Percentiles rank a stretch among this genome's conserved stretches.
These are phyloP conservation scores for Leptographium radiaticola DNA, from an alignment of 2,329 filamentous ascomycete genomes.

Conservation along the genomic window DNA sequence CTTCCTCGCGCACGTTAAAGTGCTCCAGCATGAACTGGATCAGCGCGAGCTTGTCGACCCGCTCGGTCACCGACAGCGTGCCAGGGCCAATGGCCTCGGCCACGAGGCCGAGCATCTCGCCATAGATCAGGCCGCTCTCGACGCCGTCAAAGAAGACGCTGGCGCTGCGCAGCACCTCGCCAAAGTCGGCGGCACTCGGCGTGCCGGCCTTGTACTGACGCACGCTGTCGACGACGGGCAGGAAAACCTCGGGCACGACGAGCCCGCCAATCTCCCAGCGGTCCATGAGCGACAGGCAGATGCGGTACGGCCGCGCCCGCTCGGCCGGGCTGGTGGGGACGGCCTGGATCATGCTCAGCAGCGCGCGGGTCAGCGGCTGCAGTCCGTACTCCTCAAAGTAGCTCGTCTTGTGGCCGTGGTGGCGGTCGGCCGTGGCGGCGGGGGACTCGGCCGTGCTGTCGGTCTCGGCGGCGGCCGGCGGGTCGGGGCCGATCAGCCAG, in stretches of 20 bases:
- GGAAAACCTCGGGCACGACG: constrained; percentile 77
- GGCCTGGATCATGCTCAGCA: constrained; percentile 62
- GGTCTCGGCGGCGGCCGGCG: constrained; percentile 13
- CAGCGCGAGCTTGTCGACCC: constrained; percentile 53
- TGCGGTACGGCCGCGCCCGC: constrained; percentile 72
- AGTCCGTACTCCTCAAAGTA: constrained; percentile 80
- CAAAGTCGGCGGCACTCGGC: constrained; percentile 55
- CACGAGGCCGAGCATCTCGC: constrained; percentile 61
- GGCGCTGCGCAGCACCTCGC: constrained; percentile 82
- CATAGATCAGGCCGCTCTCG: constrained; percentile 86
- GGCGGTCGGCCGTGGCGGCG: constrained; percentile 20
- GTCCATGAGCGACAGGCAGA: constrained; percentile 94
- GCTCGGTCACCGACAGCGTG: constrained; percentile 29
- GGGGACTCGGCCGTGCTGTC: constrained; percentile 29
- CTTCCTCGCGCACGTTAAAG: constrained; percentile 91
- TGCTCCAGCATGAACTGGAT: constrained; percentile 71
- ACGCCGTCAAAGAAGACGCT: constrained; percentile 96
- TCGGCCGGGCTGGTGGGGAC: constrained; percentile 39
- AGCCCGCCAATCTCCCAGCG: constrained; percentile 92
- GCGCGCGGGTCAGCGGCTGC: constrained; percentile 56
- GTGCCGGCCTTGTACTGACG: constrained; percentile 57
- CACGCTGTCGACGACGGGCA: constrained; percentile 73
- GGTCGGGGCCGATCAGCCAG: constrained; percentile 81
- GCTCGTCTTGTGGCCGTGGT: constrained; percentile 46
- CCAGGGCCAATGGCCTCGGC: constrained; percentile 42